Evolutionary conservation across 2,329 filamentous ascomycete species (phyloP).

Genomic region (Coniochaeta prunicola): DNA sequence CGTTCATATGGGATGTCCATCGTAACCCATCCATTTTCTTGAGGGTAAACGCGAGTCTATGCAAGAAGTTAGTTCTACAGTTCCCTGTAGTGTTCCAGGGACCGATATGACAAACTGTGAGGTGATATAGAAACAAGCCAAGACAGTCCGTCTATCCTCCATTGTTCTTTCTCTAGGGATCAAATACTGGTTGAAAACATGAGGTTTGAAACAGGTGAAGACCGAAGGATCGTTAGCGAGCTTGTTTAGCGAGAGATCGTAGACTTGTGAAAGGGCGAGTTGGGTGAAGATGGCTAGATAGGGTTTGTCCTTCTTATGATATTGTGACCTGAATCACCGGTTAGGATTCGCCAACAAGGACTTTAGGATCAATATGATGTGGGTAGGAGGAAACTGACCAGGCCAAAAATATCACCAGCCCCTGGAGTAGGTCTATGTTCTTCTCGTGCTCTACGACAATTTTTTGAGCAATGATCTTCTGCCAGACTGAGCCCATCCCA

Average conservation of each 20-base stretch:
- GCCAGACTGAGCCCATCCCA: constrained; percentile 30
- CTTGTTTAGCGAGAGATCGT: constrained; percentile 38
- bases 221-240: constrained; percentile 24
- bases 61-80: constrained; percentile 2
- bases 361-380: neutral
- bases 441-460: constrained; percentile 41
- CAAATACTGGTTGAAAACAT: constrained; percentile 4
- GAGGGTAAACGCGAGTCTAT: constrained; percentile 21
- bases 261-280: constrained; percentile 33
- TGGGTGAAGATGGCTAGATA: constrained; percentile 36
- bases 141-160: constrained; percentile 40
- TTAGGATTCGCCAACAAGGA: neutral
- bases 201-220: constrained; percentile 24
- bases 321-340: constrained; percentile 23
- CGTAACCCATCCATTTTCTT: constrained; percentile 41
- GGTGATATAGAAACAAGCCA: constrained; percentile 38
- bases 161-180: constrained; percentile 29
- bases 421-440: constrained; percentile 43
- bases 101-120: constrained; percentile 24
- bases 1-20: constrained; percentile 54
- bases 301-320: constrained; percentile 31
- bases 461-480: constrained; percentile 35
- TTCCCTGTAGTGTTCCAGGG: neutral
- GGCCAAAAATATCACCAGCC: constrained; percentile 34
- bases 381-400: constrained; percentile 28